Base-by-base conservation (phyloP, 2,329 filamentous ascomycete species). In the Phyllachora maydis region DNA sequence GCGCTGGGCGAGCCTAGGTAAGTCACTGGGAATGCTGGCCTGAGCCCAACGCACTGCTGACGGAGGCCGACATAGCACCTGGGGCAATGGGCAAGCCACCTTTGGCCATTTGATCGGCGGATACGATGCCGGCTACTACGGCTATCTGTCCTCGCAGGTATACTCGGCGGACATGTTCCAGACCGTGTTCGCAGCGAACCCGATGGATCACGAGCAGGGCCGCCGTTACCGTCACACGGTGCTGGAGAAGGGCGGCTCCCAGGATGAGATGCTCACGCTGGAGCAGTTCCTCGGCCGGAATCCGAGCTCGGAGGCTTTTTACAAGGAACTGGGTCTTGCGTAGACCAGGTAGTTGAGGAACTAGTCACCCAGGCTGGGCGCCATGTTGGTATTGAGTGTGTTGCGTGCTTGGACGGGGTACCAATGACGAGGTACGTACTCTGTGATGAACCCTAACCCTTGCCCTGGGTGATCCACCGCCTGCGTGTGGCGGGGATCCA, bases 131-230 rank as follows among this genome's bases (percentile, higher is more conserved):
- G 76, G 77, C 20, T 85, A 85, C 51, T 88, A 88, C 45, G 67
- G 68, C 36, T 75, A 74, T 40, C 50, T 74, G 16, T 73, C 65
- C 32, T 79, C 72, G 1, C 65, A 79, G 43, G 79, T 88, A 11
- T 88, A 83, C 49, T 77, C 70, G 12, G 64, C 73, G 14, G 78
- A 90, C 46, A 85, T 90, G 76, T 90, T 85, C 56, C 69, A 78
- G 48, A 63, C 63, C 0, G 70, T 76, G 22, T 88, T 88, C 52
- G 71, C 73, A 52, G 56, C 64, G 35, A 58, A 83, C 42, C 78
- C 78, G 0, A 82, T 85, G 76, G 65, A 82, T 42, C 59, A 57
- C 16, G 63, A 61, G 33, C 66, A 81, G 41, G 78, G 78, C 2
- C 58, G 77, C 9, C 51, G 76, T 28, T 88, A 85, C 49, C 60